A percentile compares a stretch with the other conserved stretches of the same genome.
Conservation (phyloP, 768 basidiomycete genomes). For the Pleurotus citrinopileatus region DNA sequence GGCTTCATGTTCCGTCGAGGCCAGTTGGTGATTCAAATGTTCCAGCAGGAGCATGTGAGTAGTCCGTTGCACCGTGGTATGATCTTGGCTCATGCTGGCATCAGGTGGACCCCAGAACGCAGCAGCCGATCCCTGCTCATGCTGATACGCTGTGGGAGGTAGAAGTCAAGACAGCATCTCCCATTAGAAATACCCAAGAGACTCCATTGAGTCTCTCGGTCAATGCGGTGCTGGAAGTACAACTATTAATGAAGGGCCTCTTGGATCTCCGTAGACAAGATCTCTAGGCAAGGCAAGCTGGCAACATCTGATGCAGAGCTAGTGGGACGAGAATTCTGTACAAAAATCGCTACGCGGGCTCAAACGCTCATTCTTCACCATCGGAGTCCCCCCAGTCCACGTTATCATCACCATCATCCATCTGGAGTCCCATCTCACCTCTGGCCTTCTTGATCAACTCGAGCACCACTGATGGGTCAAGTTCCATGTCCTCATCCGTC, state of each 20-base stretch:
- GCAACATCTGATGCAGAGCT: neutral
- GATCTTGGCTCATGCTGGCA: neutral
- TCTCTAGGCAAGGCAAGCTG: slow-evolving; percentile 30
- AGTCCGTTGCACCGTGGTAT: neutral
- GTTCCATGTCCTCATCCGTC: slow-evolving; percentile 24
- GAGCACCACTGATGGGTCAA: slow-evolving; percentile 33
- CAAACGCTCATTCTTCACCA: slow-evolving; percentile 24
- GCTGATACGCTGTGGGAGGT: slow-evolving; percentile 84
- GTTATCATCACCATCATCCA: slow-evolving; percentile 28
- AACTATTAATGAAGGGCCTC: slow-evolving; percentile 80
- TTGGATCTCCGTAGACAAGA: slow-evolving; percentile 77
- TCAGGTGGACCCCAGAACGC: slow-evolving; percentile 74
- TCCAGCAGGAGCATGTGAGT: slow-evolving; percentile 75
- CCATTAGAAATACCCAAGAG: slow-evolving; percentile 75
- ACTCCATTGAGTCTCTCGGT: slow-evolving; percentile 69
- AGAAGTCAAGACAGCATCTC: slow-evolving; percentile 80
- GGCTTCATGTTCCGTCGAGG: slow-evolving; percentile 78
- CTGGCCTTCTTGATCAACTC: slow-evolving; percentile 31
- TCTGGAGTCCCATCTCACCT: slow-evolving; percentile 21
- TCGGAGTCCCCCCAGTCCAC: slow-evolving; percentile 53
- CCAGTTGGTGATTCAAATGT: slow-evolving; percentile 72
- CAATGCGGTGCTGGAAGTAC: slow-evolving; percentile 77
- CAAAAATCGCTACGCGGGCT: no score
- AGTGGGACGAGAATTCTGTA: no score
- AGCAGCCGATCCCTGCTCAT: slow-evolving; percentile 74